Base-by-base conservation (phyloP, 495 filamentous ascomycete genomes). In the Aspergillus bertholletiae region DNA sequence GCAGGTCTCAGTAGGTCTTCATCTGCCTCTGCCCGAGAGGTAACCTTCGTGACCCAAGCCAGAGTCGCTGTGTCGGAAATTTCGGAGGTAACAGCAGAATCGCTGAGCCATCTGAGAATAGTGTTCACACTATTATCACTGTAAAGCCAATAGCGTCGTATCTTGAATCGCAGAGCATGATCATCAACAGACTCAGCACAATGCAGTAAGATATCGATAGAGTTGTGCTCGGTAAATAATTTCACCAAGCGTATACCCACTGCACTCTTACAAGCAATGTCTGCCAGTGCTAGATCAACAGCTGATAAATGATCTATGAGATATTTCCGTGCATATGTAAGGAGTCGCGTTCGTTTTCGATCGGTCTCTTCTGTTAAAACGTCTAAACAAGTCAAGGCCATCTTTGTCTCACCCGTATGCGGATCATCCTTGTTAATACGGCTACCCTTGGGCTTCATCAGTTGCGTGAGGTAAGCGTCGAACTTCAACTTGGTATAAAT, bases 401-500 rank as follows among this genome's bases (percentile, higher is more conserved):
- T 56, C 44, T 63, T 68, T 2, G 65, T 62, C 26, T 70, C 58
- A 0, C 65, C 65, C 2, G 54, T 60, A 27, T 60, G 48, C 34
- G 58, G 58, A 32, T 64, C 57, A 27, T 64, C 61, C 18, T 39
- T 51, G 26, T 46, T 55, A 3, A 64, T 64, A 28, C 34, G 51
- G 13, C 49, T 49, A 22, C 45, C 28, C 5, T 57, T 60, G 32
- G 48, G 51, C 7, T 52, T 55, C 23, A 68, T 56, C 50, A 69
- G 72, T 30, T 60, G 48, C 17, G 62, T 56, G 47, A 74, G 71
- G 28, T 72, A 69, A 4, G 66, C 50, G n/a, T 72, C 71, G 26
- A 74, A 71, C 4, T 67, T 64, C 9, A 74, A 69, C 20, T 68
- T 62, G 7, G 53, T 34, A 43, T 69, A 74, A 6, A 72, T 47